phyloP scores from a whole-genome alignment of 305 asterid species.

The Rubia balearica region DNA sequence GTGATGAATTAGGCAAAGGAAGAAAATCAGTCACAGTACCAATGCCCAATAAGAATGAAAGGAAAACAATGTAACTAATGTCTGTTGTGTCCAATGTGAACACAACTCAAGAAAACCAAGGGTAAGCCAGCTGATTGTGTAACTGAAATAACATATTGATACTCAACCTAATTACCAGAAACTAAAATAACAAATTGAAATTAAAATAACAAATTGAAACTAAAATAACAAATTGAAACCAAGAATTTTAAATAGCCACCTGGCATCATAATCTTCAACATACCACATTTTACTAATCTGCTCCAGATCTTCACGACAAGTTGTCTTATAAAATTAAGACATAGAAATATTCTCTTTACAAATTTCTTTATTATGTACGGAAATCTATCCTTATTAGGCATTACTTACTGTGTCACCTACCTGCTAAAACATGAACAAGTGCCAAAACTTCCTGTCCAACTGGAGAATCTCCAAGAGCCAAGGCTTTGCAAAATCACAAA shows the following conservation, averaged over 20 bases:
- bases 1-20: too few relatives aligned
- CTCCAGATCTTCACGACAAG: not conserved
- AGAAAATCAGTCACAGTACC: too few relatives aligned
- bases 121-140: too few relatives aligned
- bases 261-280: not conserved
- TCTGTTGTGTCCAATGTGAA: too few relatives aligned
- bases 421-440: not conserved
- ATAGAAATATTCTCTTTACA: not conserved
- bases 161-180: not conserved
- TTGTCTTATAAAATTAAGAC: not conserved
- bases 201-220: too few relatives aligned
- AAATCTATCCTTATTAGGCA: not conserved
- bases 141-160: not conserved
- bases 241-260: not conserved
- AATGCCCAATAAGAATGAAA: too few relatives aligned
- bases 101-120: too few relatives aligned
- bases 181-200: too few relatives aligned
- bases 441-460: not conserved
- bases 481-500: not conserved
- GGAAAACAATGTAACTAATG: too few relatives aligned
- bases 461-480: slow-evolving; percentile 2
- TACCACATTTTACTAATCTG: not conserved
- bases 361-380: not conserved
- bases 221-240: not conserved
- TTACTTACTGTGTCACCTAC: not conserved